Evolutionary conservation across 345 rosid genomes (phyloP).

Genomic region (Rhizophora apiculata): DNA sequence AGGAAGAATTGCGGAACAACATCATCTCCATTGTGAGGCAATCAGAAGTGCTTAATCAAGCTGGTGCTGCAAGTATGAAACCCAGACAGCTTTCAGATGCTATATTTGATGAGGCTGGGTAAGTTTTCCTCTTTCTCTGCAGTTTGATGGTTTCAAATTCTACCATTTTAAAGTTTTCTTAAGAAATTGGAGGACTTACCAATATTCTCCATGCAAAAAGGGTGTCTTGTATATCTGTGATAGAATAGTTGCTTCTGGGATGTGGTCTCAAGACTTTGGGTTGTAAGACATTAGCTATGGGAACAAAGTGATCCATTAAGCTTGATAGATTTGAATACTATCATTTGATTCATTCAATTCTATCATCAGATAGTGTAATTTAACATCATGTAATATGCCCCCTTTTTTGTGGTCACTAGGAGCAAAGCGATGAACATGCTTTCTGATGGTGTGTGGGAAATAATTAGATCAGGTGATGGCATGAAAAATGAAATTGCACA

Average conservation of each 20-base stretch:
- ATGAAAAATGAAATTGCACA: slow-evolving; percentile 72
- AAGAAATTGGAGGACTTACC: neutral
- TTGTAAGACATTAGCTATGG: no score
- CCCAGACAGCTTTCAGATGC: slow-evolving; percentile 90
- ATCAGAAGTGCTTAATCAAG: slow-evolving; percentile 55
- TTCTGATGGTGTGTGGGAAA: slow-evolving; percentile 75
- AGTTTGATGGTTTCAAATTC: neutral
- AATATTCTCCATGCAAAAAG: neutral
- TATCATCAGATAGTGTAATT: neutral
- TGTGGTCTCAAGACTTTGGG: no score
- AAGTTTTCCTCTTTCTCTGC: slow-evolving; percentile 16
- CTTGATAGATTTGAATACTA: no score
- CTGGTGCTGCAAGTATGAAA: slow-evolving; percentile 66
- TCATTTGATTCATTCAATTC: no score
- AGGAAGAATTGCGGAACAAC: slow-evolving; percentile 76
- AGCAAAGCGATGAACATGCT: slow-evolving; percentile 58
- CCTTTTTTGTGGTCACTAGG: slow-evolving; percentile 32
- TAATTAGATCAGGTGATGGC: slow-evolving; percentile 74
- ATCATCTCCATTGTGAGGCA: slow-evolving; percentile 64
- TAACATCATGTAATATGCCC: neutral
- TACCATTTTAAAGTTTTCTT: neutral
- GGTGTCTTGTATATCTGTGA: neutral
- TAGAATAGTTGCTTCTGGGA: neutral
- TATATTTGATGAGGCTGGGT: slow-evolving; percentile 81
- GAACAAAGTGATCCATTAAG: no score